A percentile compares a stretch with the other conserved stretches of the same genome.
Conservation (phyloP, 169 alveolate species). For the Plasmodium relictum region DNA sequence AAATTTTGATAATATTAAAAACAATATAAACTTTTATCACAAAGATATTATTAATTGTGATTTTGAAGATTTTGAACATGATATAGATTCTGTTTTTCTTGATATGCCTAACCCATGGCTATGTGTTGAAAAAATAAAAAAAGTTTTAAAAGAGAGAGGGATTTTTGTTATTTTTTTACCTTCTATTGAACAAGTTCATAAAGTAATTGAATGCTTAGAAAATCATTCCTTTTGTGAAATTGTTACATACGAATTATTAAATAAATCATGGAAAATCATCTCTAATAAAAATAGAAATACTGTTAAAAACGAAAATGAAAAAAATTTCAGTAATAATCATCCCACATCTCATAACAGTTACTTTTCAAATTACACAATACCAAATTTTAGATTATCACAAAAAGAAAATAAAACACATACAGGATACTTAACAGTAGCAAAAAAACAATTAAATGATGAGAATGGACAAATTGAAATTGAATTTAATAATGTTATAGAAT, state of each 20-base stretch:
- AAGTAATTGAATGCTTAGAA: constrained; percentile 81
- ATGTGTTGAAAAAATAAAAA: constrained; percentile 86
- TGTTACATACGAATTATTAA: constrained; percentile 89
- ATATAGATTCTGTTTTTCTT: constrained; percentile 88
- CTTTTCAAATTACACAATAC: not conserved
- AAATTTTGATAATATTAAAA: constrained; percentile 77
- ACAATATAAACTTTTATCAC: constrained; percentile 78
- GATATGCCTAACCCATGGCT: constrained; percentile 95
- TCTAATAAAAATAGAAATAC: constrained; percentile 62
- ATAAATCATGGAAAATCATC: constrained; percentile 90
- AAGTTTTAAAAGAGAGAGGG: constrained; percentile 85
- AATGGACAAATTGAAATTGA: constrained; percentile 60
- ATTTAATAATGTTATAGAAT: constrained; percentile 7
- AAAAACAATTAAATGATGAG: constrained; percentile 48
- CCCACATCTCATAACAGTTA: not conserved
- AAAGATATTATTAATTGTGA: constrained; percentile 84
- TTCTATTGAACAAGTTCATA: constrained; percentile 92
- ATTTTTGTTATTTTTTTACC: constrained; percentile 91
- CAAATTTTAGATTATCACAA: constrained; percentile 28
- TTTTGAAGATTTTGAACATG: constrained; percentile 76
- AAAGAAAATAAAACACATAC: constrained; percentile 77
- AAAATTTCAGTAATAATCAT: not conserved
- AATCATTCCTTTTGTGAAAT: constrained; percentile 78
- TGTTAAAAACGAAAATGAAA: not conserved
- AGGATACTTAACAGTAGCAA: constrained; percentile 68